Evolutionary conservation across 139 green algal species (phyloP).

Genomic region (Zygnema circumcarinatum): DNA sequence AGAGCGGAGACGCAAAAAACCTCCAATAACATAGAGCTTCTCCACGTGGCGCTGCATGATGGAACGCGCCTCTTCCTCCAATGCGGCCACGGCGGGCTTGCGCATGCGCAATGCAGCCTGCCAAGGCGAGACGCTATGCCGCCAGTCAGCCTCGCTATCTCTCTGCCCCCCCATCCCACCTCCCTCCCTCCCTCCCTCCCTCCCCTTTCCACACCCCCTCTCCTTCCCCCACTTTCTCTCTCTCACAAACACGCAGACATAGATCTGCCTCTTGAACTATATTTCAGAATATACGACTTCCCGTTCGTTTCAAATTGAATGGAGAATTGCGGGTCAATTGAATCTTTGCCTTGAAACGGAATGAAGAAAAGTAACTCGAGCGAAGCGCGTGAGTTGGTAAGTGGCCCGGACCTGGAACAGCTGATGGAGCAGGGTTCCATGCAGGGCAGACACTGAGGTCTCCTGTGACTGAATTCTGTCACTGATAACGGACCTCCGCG

Average conservation of each 20-base stretch:
- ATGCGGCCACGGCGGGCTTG: neutral
- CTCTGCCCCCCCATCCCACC: neutral
- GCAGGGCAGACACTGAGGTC: conserved; percentile 28
- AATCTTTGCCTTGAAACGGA: no score
- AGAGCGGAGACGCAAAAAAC: conserved; percentile 8
- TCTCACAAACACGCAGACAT: neutral
- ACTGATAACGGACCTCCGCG: conserved; percentile 39
- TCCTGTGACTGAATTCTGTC: conserved; percentile 35
- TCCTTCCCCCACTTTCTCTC: no score
- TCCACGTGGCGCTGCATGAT: conserved; percentile 32
- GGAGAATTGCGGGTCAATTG: no score
- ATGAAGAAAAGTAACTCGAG: no score
- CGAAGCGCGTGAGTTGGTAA: no score
- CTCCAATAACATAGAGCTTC: conserved; percentile 34
- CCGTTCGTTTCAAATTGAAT: no score
- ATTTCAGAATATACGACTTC: no score
- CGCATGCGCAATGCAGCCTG: neutral
- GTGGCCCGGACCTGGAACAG: conserved; percentile 65
- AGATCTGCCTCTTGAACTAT: neutral
- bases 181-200: no score
- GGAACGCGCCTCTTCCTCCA: conserved; percentile 19
- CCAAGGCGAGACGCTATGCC: neutral
- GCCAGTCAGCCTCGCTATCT: neutral
- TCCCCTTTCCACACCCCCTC: no score
- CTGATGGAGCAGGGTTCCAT: conserved; percentile 54